These are phyloP conservation scores for Pleurotus giganteus DNA, from an alignment of 768 basidiomycete species.

Conservation along the genomic window DNA sequence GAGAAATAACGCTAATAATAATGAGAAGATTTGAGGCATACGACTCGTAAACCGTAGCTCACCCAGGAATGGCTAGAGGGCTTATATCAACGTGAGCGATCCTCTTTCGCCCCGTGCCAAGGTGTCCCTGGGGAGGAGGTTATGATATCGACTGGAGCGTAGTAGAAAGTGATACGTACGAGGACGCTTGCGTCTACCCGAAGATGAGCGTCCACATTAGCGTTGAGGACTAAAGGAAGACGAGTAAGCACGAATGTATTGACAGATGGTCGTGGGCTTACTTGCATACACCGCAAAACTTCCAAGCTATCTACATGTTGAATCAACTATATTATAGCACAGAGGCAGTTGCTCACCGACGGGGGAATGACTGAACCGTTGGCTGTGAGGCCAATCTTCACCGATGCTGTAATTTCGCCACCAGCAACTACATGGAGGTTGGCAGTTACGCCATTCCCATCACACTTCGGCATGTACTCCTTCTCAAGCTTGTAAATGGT, in stretches of 20 bases:
- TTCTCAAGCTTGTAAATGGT: not conserved
- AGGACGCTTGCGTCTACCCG: not conserved
- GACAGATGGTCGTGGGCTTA: not conserved
- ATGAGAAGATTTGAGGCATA: not conserved
- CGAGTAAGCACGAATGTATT: too few relatives aligned
- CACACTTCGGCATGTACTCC: not conserved
- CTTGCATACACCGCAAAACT: not conserved
- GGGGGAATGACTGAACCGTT: conserved; percentile 4
- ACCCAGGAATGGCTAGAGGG: not conserved
- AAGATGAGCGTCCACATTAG: conserved; percentile 1
- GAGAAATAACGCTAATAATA: not conserved
- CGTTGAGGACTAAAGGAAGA: not conserved
- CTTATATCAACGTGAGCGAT: not conserved
- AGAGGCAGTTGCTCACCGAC: not conserved
- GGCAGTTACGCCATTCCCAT: not conserved
- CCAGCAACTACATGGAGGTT: not conserved
- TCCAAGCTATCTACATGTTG: not conserved
- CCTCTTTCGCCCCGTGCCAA: not conserved
- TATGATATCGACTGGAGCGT: not conserved
- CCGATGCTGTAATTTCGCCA: not conserved
- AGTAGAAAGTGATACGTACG: not conserved
- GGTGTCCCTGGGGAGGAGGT: not conserved
- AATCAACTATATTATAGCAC: not conserved
- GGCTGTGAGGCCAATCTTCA: not conserved
- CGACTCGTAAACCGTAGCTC: not conserved